Evolutionary conservation across 2,329 filamentous ascomycete species (phyloP).

Genomic region (Anisogramma anomala): DNA sequence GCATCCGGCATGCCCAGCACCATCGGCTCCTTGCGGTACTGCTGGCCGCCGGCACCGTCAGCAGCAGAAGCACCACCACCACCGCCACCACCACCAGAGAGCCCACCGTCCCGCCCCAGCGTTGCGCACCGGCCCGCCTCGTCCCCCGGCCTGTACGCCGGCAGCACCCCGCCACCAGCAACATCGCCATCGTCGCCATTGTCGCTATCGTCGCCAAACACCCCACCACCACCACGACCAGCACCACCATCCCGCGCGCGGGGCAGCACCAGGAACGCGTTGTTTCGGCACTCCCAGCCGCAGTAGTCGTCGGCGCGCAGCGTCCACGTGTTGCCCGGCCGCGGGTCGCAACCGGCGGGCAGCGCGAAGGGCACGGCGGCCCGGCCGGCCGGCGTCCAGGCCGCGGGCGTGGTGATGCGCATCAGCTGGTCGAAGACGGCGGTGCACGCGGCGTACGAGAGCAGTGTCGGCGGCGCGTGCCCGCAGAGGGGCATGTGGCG

Average conservation of each 20-base stretch:
- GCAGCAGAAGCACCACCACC: too few relatives aligned
- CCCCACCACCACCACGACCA: neutral
- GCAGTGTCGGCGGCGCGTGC: constrained; percentile 15
- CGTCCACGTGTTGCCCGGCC: constrained; percentile 11
- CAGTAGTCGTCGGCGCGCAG: constrained; percentile 17
- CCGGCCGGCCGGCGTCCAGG: constrained; percentile 15
- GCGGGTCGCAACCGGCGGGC: constrained; percentile 16
- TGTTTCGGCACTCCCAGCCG: constrained; percentile 22
- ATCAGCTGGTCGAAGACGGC: constrained; percentile 14
- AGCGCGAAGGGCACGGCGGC: constrained; percentile 15
- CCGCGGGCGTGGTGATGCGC: constrained; percentile 15
- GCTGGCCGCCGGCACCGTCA: neutral
- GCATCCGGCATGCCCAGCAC: constrained; percentile 17
- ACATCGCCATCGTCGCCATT: neutral
- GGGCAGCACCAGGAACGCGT: constrained; percentile 1
- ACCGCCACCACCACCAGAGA: too few relatives aligned
- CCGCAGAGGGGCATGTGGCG: constrained; percentile 17
- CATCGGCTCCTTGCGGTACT: neutral
- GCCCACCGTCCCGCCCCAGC: neutral
- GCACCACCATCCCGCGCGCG: neutral
- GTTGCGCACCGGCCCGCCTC: neutral
- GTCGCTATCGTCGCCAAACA: neutral
- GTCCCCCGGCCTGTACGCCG: constrained; percentile 4
- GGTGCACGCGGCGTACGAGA: constrained; percentile 18
- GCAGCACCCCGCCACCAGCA: neutral